Base-by-base conservation (phyloP, 2,329 filamentous ascomycete species). In the Colletotrichum filicis region DNA sequence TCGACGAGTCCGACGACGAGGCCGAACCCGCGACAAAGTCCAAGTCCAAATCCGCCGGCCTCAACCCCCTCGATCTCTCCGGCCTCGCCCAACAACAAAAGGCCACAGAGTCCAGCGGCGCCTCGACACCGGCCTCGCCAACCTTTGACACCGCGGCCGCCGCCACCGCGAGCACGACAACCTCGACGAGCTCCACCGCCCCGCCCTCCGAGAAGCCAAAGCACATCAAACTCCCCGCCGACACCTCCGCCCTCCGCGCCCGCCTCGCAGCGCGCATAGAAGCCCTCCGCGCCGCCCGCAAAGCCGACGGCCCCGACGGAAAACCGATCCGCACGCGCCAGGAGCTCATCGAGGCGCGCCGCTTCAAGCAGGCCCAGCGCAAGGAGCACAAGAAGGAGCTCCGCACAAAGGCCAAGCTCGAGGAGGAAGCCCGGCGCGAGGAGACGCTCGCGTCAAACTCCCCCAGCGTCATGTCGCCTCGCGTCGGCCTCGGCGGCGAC, bases 311-410 rank as follows among this genome's bases (percentile, higher is more conserved):
- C 6, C 88, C 92, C 1, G 92, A 97, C 77, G 95, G 95, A 73
- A 92, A 93, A 78, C 92, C 93, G 19, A 94, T 96, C 70, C 92
- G 93, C 75, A 97, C 94, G 74, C 91, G 97, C 74, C 93, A 97
- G 83, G 95, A 98, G 80, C 89, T 99, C 14, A 95, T 99, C 77
- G 97, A 98, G 83, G 90, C 94, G 57, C 91, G 97, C 55, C 91
- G 97, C 75, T 91, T 92, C 80, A 98, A 98, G 85, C 94, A 97
- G 81, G 93, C 94, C 73, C 91, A 95, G 81, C 91, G 95, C 74
- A 96, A 95, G 81, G 92, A 92, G 26, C 93, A 96, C 79, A 98
- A 98, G 86, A 97, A 97, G 83, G 94, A 96, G 79, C 85, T 95
- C 71, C 91, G 95, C 57, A 87, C 90, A 76, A 89, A 94, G 77